phyloP scores from a whole-genome alignment of 805 yeast genomes.

The Metschnikowia santaceciliae region DNA sequence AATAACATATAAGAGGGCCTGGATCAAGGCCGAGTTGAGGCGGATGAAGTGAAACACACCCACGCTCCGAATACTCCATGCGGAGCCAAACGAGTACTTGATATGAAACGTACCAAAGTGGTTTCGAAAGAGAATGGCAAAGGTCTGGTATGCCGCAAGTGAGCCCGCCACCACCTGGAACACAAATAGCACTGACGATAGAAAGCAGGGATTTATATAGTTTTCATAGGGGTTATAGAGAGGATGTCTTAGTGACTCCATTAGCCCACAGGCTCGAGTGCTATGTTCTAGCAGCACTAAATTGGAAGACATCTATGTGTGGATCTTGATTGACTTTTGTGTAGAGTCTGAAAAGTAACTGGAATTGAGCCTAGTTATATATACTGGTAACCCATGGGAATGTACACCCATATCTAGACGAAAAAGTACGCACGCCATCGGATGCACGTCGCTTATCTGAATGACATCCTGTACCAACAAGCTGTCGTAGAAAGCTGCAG shows the following conservation, averaged over 20 bases:
- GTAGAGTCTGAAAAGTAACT: no score
- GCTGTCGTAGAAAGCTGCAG: no score
- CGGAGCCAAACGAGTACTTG: constrained; percentile 23
- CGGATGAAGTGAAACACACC: constrained; percentile 15
- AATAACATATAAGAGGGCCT: constrained; percentile 12
- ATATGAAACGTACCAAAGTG: constrained; percentile 20
- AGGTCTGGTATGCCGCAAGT: constrained; percentile 16
- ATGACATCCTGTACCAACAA: no score
- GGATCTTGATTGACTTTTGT: no score
- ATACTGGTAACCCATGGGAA: no score
- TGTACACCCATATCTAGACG: no score
- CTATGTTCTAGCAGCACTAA: not conserved
- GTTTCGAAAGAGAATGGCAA: constrained; percentile 16
- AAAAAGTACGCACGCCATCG: no score
- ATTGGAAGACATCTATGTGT: not conserved
- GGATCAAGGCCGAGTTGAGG: constrained; percentile 15
- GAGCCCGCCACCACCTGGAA: constrained; percentile 14
- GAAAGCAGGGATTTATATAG: constrained; percentile 29
- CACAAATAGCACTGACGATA: constrained; percentile 13
- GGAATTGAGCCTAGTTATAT: no score
- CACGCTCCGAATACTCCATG: constrained; percentile 15
- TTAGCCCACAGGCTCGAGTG: constrained; percentile 6
- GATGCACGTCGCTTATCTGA: no score
- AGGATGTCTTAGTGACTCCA: constrained; percentile 17
- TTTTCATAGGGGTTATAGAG: constrained; percentile 22